phyloP scores from a whole-genome alignment of 75 land plant genomes.

The Picea glauca region DNA sequence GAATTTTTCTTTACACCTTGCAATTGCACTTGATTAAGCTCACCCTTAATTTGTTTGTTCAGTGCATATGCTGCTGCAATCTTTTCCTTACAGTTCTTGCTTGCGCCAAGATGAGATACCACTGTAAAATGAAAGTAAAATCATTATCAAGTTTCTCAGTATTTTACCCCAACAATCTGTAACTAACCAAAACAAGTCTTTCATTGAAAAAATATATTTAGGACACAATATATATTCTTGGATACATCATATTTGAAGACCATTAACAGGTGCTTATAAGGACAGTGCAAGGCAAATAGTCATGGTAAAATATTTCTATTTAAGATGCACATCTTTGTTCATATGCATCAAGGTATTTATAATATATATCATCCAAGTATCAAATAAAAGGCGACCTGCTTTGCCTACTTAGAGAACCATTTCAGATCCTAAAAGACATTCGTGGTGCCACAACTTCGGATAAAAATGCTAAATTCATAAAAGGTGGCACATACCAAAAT shows the following conservation, averaged over 20 bases:
- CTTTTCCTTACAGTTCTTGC: conserved; percentile 64
- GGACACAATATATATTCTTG: background rate
- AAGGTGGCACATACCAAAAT: too few species aligned
- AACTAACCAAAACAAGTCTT: background rate
- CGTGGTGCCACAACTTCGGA: too few species aligned
- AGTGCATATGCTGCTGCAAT: conserved; percentile 72
- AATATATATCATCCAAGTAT: too few species aligned
- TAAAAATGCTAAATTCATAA: too few species aligned
- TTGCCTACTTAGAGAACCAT: too few species aligned
- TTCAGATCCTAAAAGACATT: too few species aligned
- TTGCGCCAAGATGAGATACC: conserved; percentile 72
- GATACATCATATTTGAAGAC: background rate
- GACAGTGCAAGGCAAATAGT: background rate
- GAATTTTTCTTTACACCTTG: too few species aligned
- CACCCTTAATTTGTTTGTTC: conserved; percentile 21
- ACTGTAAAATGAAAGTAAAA: conserved; percentile 35
- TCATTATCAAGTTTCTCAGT: background rate
- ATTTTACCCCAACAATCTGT: background rate
- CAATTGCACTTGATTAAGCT: too few species aligned
- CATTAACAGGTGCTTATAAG: background rate
- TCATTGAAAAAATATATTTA: background rate
- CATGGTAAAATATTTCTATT: background rate
- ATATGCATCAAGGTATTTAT: too few species aligned
- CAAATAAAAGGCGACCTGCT: too few species aligned
- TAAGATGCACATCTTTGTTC: too few species aligned